Base-by-base conservation (phyloP, 495 filamentous ascomycete genomes). In the Hypoxylon crocopeplum region DNA sequence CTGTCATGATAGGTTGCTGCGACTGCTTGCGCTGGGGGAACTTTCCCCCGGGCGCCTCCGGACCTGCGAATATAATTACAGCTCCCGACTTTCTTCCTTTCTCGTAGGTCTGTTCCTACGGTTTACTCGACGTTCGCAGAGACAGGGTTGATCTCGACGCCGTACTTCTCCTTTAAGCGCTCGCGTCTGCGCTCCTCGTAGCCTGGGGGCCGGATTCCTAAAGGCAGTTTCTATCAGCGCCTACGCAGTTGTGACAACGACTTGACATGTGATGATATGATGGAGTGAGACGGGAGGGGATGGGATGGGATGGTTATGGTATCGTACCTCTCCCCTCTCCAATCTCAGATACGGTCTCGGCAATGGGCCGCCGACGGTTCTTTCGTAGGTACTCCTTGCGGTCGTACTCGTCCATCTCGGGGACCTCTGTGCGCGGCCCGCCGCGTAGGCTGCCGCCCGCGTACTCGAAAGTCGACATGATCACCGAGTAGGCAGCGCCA, bases 111-210 rank as follows among this genome's bases (percentile, higher is more conserved):
- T n/a, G 4, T 4, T 27, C 24, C 8, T 3, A 8, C 8, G 8
- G 44, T 36, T 39, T 44, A 66, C 7, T 67, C 36, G 29, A 29
- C 48, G 15, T 48, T 47, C 51, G 77, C 74, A 15, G 68, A 75
- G 38, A 80, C 79, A n/a, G 79, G 73, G 30, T 78, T 75, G 58
- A 98, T 84, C 46, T 97, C 92, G 57, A 97, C 84, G 50, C 93
- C 93, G 67, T 97, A 98, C 60, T 86, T 88, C 77, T 93, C 85
- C 81, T 93, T 89, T 69, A 99, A 83, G 47, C 92, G 83, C 74
- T 91, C 80, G 45, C 83, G 80, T 63, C 95, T 85, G 72, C 95
- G 80, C 79, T 98, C 92, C 58, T 88, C 87, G 57, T 96, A 98
- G 20, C 91, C 91, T 11, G 89, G 87, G 22, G 81, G 91, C 56